Conservation (phyloP, 2,329 filamentous ascomycete species). For the Colletotrichum sojae region DNA sequence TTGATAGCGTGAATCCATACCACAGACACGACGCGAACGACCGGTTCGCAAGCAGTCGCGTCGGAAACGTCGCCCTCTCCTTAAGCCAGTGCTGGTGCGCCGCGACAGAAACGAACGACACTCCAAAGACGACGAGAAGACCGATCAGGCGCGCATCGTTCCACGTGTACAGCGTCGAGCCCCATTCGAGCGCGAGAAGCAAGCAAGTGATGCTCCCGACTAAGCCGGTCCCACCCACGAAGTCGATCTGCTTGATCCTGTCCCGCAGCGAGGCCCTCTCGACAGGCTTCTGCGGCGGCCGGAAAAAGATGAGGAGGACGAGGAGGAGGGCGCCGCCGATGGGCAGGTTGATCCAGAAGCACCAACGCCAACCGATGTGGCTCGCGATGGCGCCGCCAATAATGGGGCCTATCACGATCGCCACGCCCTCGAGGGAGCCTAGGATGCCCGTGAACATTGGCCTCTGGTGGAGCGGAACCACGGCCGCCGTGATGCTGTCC, state of each 20-base stretch:
- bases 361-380: slow-evolving; percentile 55
- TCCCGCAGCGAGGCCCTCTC: neutral
- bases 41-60: slow-evolving; percentile 1
- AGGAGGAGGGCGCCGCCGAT: slow-evolving; percentile 63
- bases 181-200: slow-evolving; percentile 60
- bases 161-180: slow-evolving; percentile 50
- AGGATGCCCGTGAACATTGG: slow-evolving; percentile 56
- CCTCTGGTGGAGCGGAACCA: slow-evolving; percentile 46
- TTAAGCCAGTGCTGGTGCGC: slow-evolving; percentile 16
- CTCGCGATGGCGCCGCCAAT: slow-evolving; percentile 24
- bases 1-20: slow-evolving; percentile 14
- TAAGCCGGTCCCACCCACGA: slow-evolving; percentile 35
- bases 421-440: slow-evolving; percentile 60
- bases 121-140: slow-evolving; percentile 12
- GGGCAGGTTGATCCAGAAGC: slow-evolving; percentile 72
- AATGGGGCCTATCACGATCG: slow-evolving; percentile 10
- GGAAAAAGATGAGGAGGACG: slow-evolving; percentile 63
- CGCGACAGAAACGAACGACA: slow-evolving; percentile 8
- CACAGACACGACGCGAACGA: slow-evolving; percentile 18
- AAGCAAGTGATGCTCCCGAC: slow-evolving; percentile 51
- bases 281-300: neutral
- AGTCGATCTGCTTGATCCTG: slow-evolving; percentile 44
- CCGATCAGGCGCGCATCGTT: slow-evolving; percentile 9
- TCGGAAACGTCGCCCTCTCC: slow-evolving; percentile 22
- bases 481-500: slow-evolving; percentile 47